phyloP scores from a whole-genome alignment of 495 filamentous ascomycete genomes.

The Tuber borchii region DNA sequence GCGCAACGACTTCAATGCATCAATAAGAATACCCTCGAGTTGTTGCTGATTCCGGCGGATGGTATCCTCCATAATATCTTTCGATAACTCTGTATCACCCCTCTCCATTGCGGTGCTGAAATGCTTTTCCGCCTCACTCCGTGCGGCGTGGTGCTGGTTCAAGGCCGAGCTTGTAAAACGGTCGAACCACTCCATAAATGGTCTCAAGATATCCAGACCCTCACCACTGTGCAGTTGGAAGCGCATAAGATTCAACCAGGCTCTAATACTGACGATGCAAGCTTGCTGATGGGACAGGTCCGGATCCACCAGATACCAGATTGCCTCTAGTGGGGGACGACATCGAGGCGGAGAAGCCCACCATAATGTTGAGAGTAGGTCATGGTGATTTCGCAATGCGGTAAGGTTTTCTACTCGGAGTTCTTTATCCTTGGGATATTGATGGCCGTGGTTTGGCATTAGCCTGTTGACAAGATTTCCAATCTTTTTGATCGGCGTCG shows the following conservation, averaged over 20 bases:
- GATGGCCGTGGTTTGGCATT: slow-evolving; percentile 80
- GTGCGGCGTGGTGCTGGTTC: slow-evolving; percentile 54
- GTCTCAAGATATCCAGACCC: slow-evolving; percentile 33
- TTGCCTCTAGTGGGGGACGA: slow-evolving; percentile 62
- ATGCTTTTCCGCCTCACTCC: slow-evolving; percentile 57
- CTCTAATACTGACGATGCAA: slow-evolving; percentile 70
- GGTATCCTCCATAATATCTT: slow-evolving; percentile 51
- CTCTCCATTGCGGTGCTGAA: slow-evolving; percentile 43
- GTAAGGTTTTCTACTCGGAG: slow-evolving; percentile 71
- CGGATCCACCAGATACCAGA: slow-evolving; percentile 73
- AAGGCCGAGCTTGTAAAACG: slow-evolving; percentile 52
- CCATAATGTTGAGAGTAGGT: slow-evolving; percentile 82
- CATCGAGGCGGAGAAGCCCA: slow-evolving; percentile 69
- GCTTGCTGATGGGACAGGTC: slow-evolving; percentile 75
- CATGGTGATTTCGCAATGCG: slow-evolving; percentile 85
- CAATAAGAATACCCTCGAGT: slow-evolving; percentile 54
- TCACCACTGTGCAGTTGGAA: slow-evolving; percentile 50
- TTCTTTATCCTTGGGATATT: slow-evolving; percentile 73
- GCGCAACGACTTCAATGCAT: slow-evolving; percentile 51
- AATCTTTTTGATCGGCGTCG: slow-evolving; percentile 56
- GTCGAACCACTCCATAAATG: slow-evolving; percentile 44
- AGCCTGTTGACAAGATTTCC: slow-evolving; percentile 69
- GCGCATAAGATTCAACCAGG: slow-evolving; percentile 71
- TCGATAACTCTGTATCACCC: slow-evolving; percentile 45
- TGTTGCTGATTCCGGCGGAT: slow-evolving; percentile 58